These are phyloP conservation scores for Aspergillus costaricaensis DNA, from an alignment of 2,329 filamentous ascomycete species.

Conservation along the genomic window DNA sequence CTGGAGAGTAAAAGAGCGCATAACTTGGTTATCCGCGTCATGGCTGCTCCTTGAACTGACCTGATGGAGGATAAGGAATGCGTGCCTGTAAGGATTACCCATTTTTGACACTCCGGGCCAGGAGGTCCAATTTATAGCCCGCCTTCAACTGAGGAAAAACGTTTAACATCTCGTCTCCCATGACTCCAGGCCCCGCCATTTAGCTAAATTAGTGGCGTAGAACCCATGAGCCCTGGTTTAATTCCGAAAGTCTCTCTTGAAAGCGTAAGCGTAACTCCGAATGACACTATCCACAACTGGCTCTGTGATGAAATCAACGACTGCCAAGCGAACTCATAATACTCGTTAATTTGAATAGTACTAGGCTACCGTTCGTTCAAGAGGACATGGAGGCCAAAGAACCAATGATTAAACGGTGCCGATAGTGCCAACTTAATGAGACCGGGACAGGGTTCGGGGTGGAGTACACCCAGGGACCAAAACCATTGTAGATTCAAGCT, in stretches of 20 bases:
- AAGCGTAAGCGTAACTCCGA: neutral
- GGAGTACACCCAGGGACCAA: neutral
- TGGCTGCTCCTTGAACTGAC: conserved; percentile 4
- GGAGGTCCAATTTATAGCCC: neutral
- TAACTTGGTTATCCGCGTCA: conserved; percentile 15
- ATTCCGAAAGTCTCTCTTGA: neutral
- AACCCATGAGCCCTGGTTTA: neutral
- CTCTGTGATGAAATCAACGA: neutral
- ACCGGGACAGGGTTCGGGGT: neutral
- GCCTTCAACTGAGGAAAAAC: neutral
- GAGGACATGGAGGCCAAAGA: neutral
- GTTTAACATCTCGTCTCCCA: neutral
- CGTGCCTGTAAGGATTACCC: neutral
- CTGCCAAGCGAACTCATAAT: neutral
- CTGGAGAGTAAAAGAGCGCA: conserved; percentile 15
- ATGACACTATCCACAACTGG: too few species aligned
- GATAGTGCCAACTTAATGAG: neutral
- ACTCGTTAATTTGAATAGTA: neutral
- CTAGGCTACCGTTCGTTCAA: neutral
- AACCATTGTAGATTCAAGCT: neutral
- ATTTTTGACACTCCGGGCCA: neutral
- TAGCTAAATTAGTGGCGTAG: neutral
- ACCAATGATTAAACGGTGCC: neutral
- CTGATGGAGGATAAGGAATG: neutral
- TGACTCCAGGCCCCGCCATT: neutral